Base-by-base conservation (phyloP, 257 asterid genomes). In the Lavandula angustifolia region DNA sequence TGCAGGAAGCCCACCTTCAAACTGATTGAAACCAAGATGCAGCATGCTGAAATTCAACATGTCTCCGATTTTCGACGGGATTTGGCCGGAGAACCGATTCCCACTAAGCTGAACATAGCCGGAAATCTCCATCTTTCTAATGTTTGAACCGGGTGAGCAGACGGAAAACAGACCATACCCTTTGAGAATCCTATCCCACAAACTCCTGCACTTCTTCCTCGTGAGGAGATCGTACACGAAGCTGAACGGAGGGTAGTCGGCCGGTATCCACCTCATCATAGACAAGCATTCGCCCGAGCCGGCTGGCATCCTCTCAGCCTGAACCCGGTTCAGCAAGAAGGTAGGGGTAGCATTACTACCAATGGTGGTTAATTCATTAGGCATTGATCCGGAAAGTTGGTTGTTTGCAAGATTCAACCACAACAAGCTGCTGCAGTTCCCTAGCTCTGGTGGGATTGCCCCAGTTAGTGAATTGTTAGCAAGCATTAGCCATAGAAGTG, bases 231-330 rank as follows among this genome's bases (percentile, higher is more conserved):
- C 73, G 40, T 84, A 88, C 8, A 87, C 84, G 44, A 91, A 91
- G 75, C 88, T 84, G 58, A 91, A 91, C 7, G 98, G 95, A 4
- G 91, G 94, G 50, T 86, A 84, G 74, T 88, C 88, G 7, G 95
- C 96, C n/a, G 96, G 96, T 60, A 91, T 81, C 98, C 98, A 91
- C 72, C 98, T 77, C 89, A 6, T 84, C 96, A 91, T 84, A 3
- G 91, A 62, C 75, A 76, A 67, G 64, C 96, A 94, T 11, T 88
- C 98, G 40, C 96, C 95, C 0, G 95, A 85, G 57, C 98, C 96
- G 1, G 88, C 84, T 17, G 78, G 76, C 62, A 79, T 71, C 62
- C 51, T 63, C 14, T 75, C 66, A 34, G 62, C 62, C 31, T 18
- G n/a, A 7, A 22, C 35, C 74, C 85, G 71, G 55, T 94, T 94